Evolutionary conservation across 176 grass and related monocot genomes (phyloP), one percentile per base, ranked within the genome.

Genomic region (Echinochloa phyllopogon): DNA sequence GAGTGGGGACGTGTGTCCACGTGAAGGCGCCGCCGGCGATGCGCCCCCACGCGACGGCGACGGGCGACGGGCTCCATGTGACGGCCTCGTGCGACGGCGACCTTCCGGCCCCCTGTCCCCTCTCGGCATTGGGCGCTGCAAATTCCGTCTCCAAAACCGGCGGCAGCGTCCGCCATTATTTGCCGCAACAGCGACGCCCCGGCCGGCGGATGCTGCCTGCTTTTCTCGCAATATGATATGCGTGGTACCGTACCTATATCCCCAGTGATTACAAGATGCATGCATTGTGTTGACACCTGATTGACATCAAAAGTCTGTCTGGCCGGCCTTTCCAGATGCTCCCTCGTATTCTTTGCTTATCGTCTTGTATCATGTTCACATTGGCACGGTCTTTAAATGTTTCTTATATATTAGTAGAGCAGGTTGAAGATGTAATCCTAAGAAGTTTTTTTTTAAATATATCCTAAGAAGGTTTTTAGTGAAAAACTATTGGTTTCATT

Each of bases 11-110:
- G 29, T 33, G 20, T 14, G 69, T 25, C 23, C 43, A 47, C 10
- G 62, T 42, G 64, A 11, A 21, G 18, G 65, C 65, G 18, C 63
- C 57, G n/a, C n/a, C n/a, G n/a, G n/a, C n/a, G n/a, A n/a, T n/a
- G n/a, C n/a, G n/a, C n/a, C n/a, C n/a, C n/a, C n/a, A n/a, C n/a
- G n/a, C n/a, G n/a, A n/a, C n/a, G n/a, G n/a, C n/a, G n/a, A n/a
- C n/a, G n/a, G n/a, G n/a, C n/a, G n/a, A n/a, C n/a, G n/a, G 75
- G 11, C 20, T 50, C 60, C 82, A 89, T 77, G 82, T 85, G 83
- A 88, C 18, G 76, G 51, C 82, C 77, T 85, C 77, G 88, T 82
- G 70, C 62, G 27, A 67, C 84, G 39, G 65, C 65, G 65, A 9
- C 75, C 18, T 21, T 4, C 74, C 6, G 40, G 24, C 8, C 20